Conservation (phyloP, 768 basidiomycete genomes). For the Tylopilus balloui region DNA sequence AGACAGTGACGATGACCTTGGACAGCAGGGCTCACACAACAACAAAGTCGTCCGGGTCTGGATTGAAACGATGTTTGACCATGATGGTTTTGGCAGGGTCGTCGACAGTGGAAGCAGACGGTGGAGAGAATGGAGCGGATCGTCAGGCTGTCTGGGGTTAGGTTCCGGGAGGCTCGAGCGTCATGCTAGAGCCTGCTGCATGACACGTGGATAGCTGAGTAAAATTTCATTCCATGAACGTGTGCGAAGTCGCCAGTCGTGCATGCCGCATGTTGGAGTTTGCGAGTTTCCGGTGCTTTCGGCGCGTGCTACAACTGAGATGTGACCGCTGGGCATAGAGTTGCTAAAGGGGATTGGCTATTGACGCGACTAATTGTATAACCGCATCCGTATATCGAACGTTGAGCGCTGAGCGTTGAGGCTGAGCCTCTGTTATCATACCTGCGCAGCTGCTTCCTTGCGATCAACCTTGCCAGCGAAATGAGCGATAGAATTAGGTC, state of each 20-base stretch:
- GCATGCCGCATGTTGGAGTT: background rate
- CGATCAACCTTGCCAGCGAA: background rate
- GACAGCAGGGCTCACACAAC: slow-evolving; percentile 10
- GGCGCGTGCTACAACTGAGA: background rate
- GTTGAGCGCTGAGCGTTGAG: too few relatives aligned
- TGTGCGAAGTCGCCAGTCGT: background rate
- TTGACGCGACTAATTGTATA: too few relatives aligned
- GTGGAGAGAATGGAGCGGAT: background rate
- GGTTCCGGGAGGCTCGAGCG: too few relatives aligned
- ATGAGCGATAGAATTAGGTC: too few relatives aligned
- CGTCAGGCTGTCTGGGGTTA: too few relatives aligned
- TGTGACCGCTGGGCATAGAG: background rate
- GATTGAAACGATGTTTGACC: background rate
- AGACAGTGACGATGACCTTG: background rate
- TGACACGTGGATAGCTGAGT: background rate
- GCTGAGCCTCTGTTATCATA: background rate
- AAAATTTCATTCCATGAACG: background rate
- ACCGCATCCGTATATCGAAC: too few relatives aligned
- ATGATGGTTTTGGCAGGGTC: background rate
- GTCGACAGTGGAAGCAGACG: background rate
- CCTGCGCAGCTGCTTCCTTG: background rate
- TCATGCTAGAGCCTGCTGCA: too few relatives aligned
- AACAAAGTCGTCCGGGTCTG: slow-evolving; percentile 7
- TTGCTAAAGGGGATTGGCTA: background rate
- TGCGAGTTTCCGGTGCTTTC: background rate